Evolutionary conservation across 1,139 yeast genomes (phyloP), one percentile per base, ranked within the genome.

Genomic region (Spathaspora sp.): DNA sequence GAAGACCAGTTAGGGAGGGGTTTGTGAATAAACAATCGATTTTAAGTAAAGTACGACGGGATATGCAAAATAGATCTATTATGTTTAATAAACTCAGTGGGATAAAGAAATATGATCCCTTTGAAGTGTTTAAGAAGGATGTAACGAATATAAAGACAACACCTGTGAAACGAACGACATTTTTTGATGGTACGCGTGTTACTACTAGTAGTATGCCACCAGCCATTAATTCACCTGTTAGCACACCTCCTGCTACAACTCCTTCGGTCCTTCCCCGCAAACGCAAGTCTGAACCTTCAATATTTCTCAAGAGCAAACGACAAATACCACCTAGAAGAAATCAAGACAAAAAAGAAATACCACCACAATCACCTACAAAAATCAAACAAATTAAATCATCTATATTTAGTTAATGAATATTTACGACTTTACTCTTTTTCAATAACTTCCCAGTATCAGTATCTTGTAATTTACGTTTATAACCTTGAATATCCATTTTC

Each of bases 11-110:
- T 5, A 47, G 41, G 18, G 36, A 41, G 16, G 33, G 33, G 10
- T 31, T 11, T 36, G 16, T 27, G 29, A 55, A 52, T 48, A 60
- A 52, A 50, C 61, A 56, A 43, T 60, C 76, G 5, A 73, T 74
- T 17, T 52, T 74, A 47, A 66, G 64, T 42, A 67, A 62, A 48
- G 78, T 74, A 11, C 58, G 62, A 45, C 56, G 60, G 43, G 78
- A 74, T 25, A 47, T 68, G 13, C 67, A 62, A 51, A 57, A 55
- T 39, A 52, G 78, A 36, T 59, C 67, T 20, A 53, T 67, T 41
- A 69, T 72, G 67, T 72, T 72, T 53, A 51, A 49, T 2, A 48
- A 46, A 33, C 42, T 36, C 20, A 61, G 64, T 2, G 52, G 38
- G 25, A 43, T 46, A 11, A 50, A 51, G 42, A 50, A 47, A 26